Evolutionary conservation across 1,284 basidiomycete genomes (phyloP).

Genomic region (Ustilago esculenta): DNA sequence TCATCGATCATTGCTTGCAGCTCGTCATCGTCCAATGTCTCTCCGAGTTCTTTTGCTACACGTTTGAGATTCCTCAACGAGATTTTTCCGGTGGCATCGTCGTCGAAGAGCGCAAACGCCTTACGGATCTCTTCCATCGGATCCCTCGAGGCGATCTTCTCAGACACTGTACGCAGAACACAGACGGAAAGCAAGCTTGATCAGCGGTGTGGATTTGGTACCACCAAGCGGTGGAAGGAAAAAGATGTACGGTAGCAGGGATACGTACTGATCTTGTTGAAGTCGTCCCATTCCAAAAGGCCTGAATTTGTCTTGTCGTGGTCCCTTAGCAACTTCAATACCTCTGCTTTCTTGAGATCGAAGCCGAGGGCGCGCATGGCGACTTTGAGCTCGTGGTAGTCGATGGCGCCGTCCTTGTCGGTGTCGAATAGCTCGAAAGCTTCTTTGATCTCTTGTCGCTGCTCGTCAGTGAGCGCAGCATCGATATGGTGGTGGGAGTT

Average conservation of each 20-base stretch:
- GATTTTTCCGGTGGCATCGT: conserved; percentile 94
- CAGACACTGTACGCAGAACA: conserved; percentile 78
- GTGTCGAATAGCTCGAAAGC: conserved; percentile 99
- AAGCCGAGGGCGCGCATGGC: conserved; percentile 98
- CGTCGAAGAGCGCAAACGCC: conserved; percentile 95
- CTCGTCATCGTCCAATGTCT: conserved; percentile 94
- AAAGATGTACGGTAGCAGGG: not conserved
- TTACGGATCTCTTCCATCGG: conserved; percentile 95
- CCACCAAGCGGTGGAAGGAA: not conserved
- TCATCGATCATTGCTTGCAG: conserved; percentile 99
- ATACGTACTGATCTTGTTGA: conserved; percentile 91
- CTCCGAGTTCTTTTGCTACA: conserved; percentile 97
- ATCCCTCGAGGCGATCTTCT: conserved; percentile 89
- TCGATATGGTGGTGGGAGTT: conserved; percentile 36
- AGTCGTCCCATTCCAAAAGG: conserved; percentile 94
- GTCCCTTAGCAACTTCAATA: conserved; percentile 91
- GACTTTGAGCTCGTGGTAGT: conserved; percentile 97
- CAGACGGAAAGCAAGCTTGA: not conserved
- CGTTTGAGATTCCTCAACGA: conserved; percentile 87
- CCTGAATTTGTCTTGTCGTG: conserved; percentile 88
- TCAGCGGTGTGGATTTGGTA: too few relatives aligned
- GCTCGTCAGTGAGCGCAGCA: conserved; percentile 80
- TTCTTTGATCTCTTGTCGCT: conserved; percentile 96
- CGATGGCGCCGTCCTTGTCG: conserved; percentile 87
- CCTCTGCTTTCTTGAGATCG: conserved; percentile 97